These are phyloP conservation scores for Vitis rotundifolia DNA, from an alignment of 164 flowering plant species.

Conservation along the genomic window DNA sequence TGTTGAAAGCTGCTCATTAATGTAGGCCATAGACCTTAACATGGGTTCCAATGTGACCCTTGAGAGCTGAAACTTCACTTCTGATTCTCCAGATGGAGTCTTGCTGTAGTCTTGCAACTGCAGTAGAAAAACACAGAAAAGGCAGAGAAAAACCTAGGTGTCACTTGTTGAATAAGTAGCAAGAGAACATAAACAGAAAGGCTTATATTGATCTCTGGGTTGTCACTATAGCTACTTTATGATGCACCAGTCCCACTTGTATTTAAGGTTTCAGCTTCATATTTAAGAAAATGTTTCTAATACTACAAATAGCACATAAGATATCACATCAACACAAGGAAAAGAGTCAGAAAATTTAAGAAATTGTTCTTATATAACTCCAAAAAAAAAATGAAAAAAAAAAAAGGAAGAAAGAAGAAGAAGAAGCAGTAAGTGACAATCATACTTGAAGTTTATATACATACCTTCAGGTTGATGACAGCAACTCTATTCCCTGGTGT, in stretches of 20 bases:
- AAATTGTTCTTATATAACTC: too few relatives aligned
- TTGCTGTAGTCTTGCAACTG: conserved; percentile 81
- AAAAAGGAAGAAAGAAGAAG: not conserved
- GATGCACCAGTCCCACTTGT: not conserved
- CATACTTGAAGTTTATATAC: not conserved
- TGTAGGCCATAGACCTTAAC: conserved; percentile 78
- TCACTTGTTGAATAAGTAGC: not conserved
- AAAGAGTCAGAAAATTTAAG: too few relatives aligned
- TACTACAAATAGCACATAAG: too few relatives aligned
- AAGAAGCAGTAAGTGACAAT: not conserved
- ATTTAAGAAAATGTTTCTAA: too few relatives aligned
- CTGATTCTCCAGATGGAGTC: conserved; percentile 63
- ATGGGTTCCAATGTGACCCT: conserved; percentile 71
- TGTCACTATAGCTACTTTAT: not conserved
- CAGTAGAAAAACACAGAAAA: conserved; percentile 5
- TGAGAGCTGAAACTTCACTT: conserved; percentile 78
- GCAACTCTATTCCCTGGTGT: conserved; percentile 66
- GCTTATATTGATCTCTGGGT: not conserved
- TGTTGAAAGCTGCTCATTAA: conserved; percentile 71
- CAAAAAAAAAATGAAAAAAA: too few relatives aligned
- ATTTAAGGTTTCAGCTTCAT: too few relatives aligned
- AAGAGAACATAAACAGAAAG: not conserved
- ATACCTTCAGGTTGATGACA: conserved; percentile 74
- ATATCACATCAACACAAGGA: too few relatives aligned
- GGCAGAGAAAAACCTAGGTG: not conserved